These are phyloP conservation scores for Ophiosphaerella herpotricha DNA, from an alignment of 2,329 filamentous ascomycete genomes.

Conservation along the genomic window DNA sequence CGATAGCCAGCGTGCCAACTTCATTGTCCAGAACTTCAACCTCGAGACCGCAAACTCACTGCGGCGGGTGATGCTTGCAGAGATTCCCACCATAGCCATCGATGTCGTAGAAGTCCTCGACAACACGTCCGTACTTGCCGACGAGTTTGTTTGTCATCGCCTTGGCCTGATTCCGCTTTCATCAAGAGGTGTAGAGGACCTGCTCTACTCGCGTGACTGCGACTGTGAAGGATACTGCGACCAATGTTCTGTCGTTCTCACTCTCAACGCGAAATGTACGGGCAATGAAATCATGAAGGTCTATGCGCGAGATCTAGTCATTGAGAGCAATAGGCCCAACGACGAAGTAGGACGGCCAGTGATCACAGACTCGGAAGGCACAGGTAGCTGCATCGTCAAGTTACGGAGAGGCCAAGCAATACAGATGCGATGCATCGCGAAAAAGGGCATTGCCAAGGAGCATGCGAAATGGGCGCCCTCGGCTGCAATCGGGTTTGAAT, in stretches of 20 bases:
- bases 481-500: slow-evolving; percentile 92
- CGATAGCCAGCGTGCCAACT: slow-evolving; percentile 81
- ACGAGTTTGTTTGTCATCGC: slow-evolving; percentile 94
- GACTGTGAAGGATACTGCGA: slow-evolving; percentile 96
- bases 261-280: slow-evolving; percentile 82
- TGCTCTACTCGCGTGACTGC: slow-evolving; percentile 90
- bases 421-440: slow-evolving; percentile 87
- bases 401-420: slow-evolving; percentile 87
- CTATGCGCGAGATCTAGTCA: slow-evolving; percentile 85
- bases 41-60: slow-evolving; percentile 91
- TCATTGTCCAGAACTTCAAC: slow-evolving; percentile 87
- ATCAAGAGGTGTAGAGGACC: slow-evolving; percentile 78
- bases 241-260: slow-evolving; percentile 83
- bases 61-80: slow-evolving; percentile 86
- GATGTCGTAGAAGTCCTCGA: slow-evolving; percentile 90
- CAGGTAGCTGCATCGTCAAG: slow-evolving; percentile 87
- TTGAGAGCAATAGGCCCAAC: slow-evolving; percentile 71
- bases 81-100: slow-evolving; percentile 93
- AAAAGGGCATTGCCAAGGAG: slow-evolving; percentile 98
- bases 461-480: slow-evolving; percentile 98
- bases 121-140: slow-evolving; percentile 94
- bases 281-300: slow-evolving; percentile 90
- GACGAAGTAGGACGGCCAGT: slow-evolving; percentile 79
- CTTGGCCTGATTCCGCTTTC: slow-evolving; percentile 88
- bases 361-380: slow-evolving; percentile 78